These are phyloP conservation scores for Suillus occidentalis DNA, from an alignment of 768 basidiomycete genomes.

Conservation along the genomic window DNA sequence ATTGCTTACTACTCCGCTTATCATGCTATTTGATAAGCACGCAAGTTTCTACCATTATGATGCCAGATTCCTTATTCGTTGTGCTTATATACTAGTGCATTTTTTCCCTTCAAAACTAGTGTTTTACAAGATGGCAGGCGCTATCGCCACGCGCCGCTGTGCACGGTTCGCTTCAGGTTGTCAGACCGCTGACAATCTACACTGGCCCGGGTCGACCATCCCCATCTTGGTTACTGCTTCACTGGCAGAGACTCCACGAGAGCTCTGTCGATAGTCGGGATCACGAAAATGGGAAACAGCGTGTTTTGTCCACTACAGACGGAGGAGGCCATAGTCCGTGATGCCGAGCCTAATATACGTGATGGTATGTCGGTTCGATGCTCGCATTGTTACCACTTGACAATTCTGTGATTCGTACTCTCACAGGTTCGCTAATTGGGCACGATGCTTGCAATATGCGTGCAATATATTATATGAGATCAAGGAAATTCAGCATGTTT, in stretches of 20 bases:
- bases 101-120: no score
- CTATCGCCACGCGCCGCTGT: no score
- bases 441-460: background rate
- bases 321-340: constrained; percentile 5
- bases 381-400: background rate
- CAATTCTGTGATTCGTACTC: constrained; percentile 3
- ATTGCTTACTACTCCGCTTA: background rate
- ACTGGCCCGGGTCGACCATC: background rate
- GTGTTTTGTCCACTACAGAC: background rate
- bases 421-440: no score
- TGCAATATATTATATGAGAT: background rate
- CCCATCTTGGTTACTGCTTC: background rate
- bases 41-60: background rate
- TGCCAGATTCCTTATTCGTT: background rate
- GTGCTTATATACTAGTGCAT: no score
- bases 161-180: background rate
- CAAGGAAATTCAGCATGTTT: background rate
- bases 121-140: no score
- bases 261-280: background rate
- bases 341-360: constrained; percentile 22
- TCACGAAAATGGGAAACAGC: no score
- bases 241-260: background rate
- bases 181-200: background rate
- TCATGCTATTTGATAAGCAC: background rate
- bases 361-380: constrained; percentile 9